A percentile compares a stretch with the other conserved stretches of the same genome.
These are phyloP conservation scores for Botrytis hyacinthi DNA, from an alignment of 2,329 filamentous ascomycete genomes.

Conservation along the genomic window DNA sequence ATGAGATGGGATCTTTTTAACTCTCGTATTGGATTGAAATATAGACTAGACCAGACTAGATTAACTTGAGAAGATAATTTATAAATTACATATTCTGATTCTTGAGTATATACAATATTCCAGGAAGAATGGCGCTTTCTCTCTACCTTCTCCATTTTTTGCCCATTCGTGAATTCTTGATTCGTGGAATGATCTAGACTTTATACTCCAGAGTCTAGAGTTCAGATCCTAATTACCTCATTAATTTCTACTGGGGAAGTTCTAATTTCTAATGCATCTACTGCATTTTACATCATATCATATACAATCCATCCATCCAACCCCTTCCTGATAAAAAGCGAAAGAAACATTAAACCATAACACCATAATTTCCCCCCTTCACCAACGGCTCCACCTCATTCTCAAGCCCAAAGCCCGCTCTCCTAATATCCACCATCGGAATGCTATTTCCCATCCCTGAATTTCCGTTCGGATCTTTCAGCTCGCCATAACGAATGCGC, in stretches of 20 bases:
- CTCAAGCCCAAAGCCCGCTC: not conserved
- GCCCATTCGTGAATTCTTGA: not conserved
- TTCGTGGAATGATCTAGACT: not conserved
- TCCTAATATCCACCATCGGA: not conserved
- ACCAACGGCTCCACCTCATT: not conserved
- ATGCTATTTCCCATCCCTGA: not conserved
- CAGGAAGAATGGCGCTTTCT: not conserved
- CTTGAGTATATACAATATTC: not conserved
- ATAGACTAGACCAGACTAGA: not conserved
- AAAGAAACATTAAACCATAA: not conserved
- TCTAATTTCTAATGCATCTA: not conserved
- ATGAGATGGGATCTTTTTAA: not conserved
- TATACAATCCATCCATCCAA: not conserved
- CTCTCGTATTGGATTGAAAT: not conserved
- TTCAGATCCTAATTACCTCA: not conserved
- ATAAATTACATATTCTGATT: not conserved
- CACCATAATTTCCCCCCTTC: not conserved
- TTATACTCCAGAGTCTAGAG: not conserved
- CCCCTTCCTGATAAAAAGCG: not conserved
- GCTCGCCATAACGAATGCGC: not conserved
- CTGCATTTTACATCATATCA: not conserved
- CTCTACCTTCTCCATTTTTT: not conserved
- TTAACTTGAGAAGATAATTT: not conserved
- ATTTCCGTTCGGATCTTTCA: not conserved
- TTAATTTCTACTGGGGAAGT: not conserved